phyloP scores from a whole-genome alignment of 257 asterid genomes.

The Solanum appendiculatum region DNA sequence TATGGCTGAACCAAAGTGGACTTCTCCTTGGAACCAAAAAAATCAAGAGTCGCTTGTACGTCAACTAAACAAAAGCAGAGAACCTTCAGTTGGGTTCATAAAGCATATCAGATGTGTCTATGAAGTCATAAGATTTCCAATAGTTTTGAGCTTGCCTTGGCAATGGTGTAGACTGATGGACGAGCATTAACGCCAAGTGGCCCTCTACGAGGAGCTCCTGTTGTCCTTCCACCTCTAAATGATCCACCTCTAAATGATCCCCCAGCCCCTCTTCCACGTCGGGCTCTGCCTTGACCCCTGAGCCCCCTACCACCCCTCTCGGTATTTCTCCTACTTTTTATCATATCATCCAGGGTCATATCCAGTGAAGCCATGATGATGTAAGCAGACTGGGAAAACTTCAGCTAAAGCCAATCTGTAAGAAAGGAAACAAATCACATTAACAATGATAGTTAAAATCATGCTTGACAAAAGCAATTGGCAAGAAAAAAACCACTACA shows the following conservation, averaged over 20 bases:
- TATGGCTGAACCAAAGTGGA: constrained; percentile 22
- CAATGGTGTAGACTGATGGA: constrained; percentile 52
- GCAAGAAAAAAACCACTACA: neutral
- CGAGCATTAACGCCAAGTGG: constrained; percentile 72
- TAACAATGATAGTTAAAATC: neutral
- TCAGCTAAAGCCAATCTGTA: constrained; percentile 12
- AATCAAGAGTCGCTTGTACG: constrained; percentile 23
- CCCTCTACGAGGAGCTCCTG: constrained; percentile 59
- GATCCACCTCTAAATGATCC: constrained; percentile 61
- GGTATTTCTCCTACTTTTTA: constrained; percentile 53
- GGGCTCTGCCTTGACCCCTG: constrained; percentile 58
- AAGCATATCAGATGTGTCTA: constrained; percentile 40
- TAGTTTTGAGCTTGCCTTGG: constrained; percentile 94
- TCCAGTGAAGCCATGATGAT: constrained; percentile 72
- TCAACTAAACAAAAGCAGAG: constrained; percentile 37
- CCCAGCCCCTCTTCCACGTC: constrained; percentile 65
- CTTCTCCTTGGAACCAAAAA: constrained; percentile 40
- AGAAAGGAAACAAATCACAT: neutral
- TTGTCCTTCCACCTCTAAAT: constrained; percentile 22
- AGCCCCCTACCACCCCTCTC: constrained; percentile 57
- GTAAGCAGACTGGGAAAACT: neutral
- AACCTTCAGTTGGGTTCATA: constrained; percentile 34
- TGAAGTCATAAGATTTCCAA: constrained; percentile 57
- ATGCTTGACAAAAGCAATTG: neutral
- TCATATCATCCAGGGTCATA: constrained; percentile 80